These are phyloP conservation scores for Annona squamosa DNA, from an alignment of 164 flowering plant genomes.

Conservation along the genomic window DNA sequence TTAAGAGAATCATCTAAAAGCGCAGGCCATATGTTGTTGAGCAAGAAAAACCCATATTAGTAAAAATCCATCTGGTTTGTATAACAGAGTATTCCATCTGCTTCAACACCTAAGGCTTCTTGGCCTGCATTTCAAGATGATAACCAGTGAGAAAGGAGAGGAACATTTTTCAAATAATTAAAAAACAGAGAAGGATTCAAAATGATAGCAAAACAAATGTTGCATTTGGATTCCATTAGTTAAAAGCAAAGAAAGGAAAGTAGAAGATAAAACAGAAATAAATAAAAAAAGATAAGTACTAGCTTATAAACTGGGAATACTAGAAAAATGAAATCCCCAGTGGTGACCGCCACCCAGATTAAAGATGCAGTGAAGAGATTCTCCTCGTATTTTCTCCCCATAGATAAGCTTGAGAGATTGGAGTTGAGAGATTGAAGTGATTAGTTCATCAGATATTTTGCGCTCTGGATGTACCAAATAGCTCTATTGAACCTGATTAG, in stretches of 20 bases:
- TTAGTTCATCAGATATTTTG: neutral
- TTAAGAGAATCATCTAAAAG: neutral
- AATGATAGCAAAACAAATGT: neutral
- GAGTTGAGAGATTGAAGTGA: neutral
- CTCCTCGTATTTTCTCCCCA: neutral
- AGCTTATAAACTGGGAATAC: neutral
- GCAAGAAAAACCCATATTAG: neutral
- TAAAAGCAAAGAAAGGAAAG: too few species aligned
- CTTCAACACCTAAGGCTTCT: neutral
- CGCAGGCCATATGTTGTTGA: neutral
- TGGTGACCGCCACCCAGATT: neutral
- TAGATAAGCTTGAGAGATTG: neutral
- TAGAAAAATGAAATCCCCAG: neutral
- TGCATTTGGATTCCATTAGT: too few species aligned
- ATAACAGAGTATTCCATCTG: neutral
- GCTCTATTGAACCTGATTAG: neutral
- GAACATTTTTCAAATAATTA: too few species aligned
- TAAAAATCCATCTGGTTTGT: neutral
- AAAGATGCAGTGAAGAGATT: neutral
- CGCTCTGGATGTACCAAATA: neutral
- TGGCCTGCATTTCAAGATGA: neutral
- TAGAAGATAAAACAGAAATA: too few species aligned
- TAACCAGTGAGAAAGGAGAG: neutral
- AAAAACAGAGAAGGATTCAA: too few species aligned
- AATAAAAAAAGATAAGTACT: neutral